phyloP scores from a whole-genome alignment of 306 rosid genomes.

The Sophora flavescens region DNA sequence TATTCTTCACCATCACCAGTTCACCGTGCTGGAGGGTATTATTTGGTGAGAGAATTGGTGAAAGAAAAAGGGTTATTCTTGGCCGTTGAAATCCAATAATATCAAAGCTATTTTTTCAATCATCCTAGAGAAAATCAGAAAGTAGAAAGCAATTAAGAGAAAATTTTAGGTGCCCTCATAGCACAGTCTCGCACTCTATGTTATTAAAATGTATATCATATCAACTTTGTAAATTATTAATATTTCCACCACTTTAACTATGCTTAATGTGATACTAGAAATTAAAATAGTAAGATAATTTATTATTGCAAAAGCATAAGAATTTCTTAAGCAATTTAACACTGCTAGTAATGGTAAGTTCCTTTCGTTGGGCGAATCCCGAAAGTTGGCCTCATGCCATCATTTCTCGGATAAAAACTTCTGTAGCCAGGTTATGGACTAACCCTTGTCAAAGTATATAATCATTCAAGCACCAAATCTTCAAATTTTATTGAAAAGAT shows the following conservation, averaged over 20 bases:
- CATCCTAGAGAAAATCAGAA: slow-evolving; percentile 15
- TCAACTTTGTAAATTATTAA: too few relatives aligned
- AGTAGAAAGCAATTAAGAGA: background rate
- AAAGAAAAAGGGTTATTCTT: slow-evolving; percentile 40
- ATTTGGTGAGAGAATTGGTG: slow-evolving; percentile 35
- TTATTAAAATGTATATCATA: too few relatives aligned
- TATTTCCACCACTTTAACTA: too few relatives aligned
- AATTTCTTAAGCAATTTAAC: background rate
- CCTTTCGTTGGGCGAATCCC: slow-evolving; percentile 30
- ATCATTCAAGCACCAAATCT: slow-evolving; percentile 43
- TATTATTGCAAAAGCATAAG: background rate
- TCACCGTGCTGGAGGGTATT: slow-evolving; percentile 39
- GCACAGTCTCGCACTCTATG: too few relatives aligned
- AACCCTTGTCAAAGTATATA: slow-evolving; percentile 38
- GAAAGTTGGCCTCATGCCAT: slow-evolving; percentile 39
- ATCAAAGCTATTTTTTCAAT: background rate
- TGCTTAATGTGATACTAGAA: too few relatives aligned
- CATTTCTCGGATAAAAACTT: slow-evolving; percentile 22
- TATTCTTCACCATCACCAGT: slow-evolving; percentile 42
- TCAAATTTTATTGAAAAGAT: slow-evolving; percentile 24
- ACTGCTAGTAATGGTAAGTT: slow-evolving; percentile 42
- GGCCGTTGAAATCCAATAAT: slow-evolving; percentile 29
- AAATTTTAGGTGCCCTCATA: too few relatives aligned
- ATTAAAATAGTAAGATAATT: too few relatives aligned
- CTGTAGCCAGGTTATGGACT: slow-evolving; percentile 6